A percentile compares a stretch with the other conserved stretches of the same genome.
Evolutionary conservation across 768 basidiomycete species (phyloP).

Genomic region (Steccherinum ochraceum): DNA sequence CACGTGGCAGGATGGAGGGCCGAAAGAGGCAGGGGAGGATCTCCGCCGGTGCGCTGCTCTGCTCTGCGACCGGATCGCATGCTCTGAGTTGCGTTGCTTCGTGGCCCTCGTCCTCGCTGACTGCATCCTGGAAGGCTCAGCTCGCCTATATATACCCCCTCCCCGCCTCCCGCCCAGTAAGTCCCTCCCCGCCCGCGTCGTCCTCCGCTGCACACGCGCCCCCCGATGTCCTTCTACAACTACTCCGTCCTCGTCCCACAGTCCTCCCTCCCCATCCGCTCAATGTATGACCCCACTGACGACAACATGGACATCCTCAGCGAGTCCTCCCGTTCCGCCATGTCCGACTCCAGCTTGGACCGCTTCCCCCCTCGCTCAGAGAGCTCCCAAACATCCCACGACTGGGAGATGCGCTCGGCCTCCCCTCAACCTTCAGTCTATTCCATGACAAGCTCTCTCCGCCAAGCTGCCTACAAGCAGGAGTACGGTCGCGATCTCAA

Average conservation of each 20-base stretch:
- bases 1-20: not conserved
- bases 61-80: not conserved
- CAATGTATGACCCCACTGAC: not conserved
- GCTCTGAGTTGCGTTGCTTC: not conserved
- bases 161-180: no score
- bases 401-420: conserved; percentile 52
- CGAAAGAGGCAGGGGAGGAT: not conserved
- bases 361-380: conserved; percentile 34
- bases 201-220: not conserved
- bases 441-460: conserved; percentile 61
- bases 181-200: not conserved
- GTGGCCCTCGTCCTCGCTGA: no score
- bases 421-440: conserved; percentile 67
- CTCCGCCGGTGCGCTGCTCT: not conserved
- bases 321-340: conserved; percentile 30
- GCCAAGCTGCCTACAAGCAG: conserved; percentile 49
- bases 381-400: conserved; percentile 53
- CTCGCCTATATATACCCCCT: not conserved
- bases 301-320: conserved; percentile 37
- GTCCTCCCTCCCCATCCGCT: not conserved
- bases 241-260: not conserved
- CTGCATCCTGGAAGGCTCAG: not conserved
- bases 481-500: conserved; percentile 69
- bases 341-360: conserved; percentile 31
- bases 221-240: not conserved